Evolutionary conservation across 2,329 filamentous ascomycete genomes (phyloP), one percentile per base, ranked within the genome.

Genomic region (Fusarium sp.): DNA sequence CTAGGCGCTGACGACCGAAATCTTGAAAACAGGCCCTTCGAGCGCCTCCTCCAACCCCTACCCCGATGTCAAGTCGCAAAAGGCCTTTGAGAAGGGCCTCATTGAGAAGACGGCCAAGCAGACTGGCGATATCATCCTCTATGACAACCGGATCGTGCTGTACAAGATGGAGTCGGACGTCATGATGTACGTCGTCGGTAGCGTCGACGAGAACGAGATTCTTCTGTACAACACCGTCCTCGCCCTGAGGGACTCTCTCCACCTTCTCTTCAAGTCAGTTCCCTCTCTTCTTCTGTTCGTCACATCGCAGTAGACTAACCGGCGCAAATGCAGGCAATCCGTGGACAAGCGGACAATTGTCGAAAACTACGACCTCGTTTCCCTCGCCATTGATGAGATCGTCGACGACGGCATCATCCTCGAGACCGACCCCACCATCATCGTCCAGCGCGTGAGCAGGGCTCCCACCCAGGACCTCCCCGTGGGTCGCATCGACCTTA

Each of bases 131-230:
- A 97, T 99, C 79, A 97, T 99, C 78, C 91, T 99, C 66, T 98
- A 98, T 86, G 97, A 99, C 85, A 97, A 97, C 86, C 92, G 95
- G 80, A 93, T 99, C 71, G 95, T 98, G 65, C 92, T 98, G 62
- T 99, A 98, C 89, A 99, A 99, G 91, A 93, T 93, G 87, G 97
- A 99, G 87, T 95, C 94, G 78, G 97, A 99, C 83, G 94, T 98
- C 67, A 98, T 98, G 93, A 91, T 91, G 81, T 98, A 98, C 83
- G 93, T 98, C 30, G 94, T 99, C 13, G 96, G 96, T 75, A 92
- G 92, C 64, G 89, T 94, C 63, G 95, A 98, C 63, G 97, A 99
- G 89, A 99, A 98, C 84, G 97, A 99, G 86, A 94, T 99, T 65
- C 87, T 99, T 83, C 89, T 99, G 62, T 98, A 98, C 87, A 98